Conservation (phyloP, 441 rosid genomes). For the Codiaeum variegatum region DNA sequence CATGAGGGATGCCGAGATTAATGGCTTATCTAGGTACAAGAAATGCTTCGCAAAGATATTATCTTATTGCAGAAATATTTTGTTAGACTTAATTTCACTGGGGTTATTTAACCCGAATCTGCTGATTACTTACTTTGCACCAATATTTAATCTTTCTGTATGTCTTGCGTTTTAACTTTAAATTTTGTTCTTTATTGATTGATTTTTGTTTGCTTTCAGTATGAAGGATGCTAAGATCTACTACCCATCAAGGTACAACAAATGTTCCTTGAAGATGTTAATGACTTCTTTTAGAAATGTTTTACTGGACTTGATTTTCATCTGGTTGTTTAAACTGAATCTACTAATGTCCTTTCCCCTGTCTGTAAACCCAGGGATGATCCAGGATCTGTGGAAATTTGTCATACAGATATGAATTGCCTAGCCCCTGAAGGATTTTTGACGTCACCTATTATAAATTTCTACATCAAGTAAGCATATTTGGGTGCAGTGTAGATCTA, state of each 20-base stretch:
- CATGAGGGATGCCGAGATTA: slow-evolving; percentile 48
- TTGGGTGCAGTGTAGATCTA: slow-evolving; percentile 4
- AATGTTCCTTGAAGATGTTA: slow-evolving; percentile 9
- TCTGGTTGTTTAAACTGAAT: slow-evolving; percentile 50
- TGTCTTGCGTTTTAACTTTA: slow-evolving; percentile 12
- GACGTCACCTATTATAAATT: slow-evolving; percentile 82
- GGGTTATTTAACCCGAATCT: slow-evolving; percentile 42
- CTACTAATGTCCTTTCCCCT: slow-evolving; percentile 14
- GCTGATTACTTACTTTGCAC: neutral
- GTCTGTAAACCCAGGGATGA: slow-evolving; percentile 54
- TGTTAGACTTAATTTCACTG: slow-evolving; percentile 14
- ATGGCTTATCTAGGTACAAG: slow-evolving; percentile 75
- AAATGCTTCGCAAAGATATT: slow-evolving; percentile 5
- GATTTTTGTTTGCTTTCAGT: slow-evolving; percentile 41
- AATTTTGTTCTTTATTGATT: slow-evolving; percentile 16
- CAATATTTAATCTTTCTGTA: slow-evolving; percentile 2
- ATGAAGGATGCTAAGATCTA: slow-evolving; percentile 49
- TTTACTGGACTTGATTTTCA: slow-evolving; percentile 3
- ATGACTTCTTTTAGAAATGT: slow-evolving; percentile 10
- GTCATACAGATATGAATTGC: slow-evolving; percentile 53
- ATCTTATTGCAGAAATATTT: slow-evolving; percentile 12
- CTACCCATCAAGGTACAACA: slow-evolving; percentile 76
- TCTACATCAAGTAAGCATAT: slow-evolving; percentile 63
- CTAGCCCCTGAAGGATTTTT: slow-evolving; percentile 62
- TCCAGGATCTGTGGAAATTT: slow-evolving; percentile 59